Evolutionary conservation across 2,329 filamentous ascomycete genomes (phyloP).

Genomic region (Penicillium concentricum): DNA sequence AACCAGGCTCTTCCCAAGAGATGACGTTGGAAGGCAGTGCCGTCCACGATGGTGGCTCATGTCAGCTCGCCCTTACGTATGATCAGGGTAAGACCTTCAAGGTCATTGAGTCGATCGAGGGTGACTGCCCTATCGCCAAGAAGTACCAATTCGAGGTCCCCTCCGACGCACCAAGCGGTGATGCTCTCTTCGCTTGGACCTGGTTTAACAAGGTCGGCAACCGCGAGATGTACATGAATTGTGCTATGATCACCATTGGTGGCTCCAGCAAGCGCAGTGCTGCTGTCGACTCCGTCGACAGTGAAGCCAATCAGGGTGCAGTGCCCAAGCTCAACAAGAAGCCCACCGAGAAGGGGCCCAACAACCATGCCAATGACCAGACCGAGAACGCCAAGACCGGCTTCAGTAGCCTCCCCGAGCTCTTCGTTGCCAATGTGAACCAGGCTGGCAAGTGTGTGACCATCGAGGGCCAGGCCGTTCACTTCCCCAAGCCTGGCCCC

Average conservation of each 20-base stretch:
- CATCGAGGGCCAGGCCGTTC: conserved; percentile 56
- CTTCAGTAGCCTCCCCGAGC: conserved; percentile 60
- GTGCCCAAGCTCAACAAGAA: conserved; percentile 2
- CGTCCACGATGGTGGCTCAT: conserved; percentile 68
- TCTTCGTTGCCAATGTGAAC: conserved; percentile 70
- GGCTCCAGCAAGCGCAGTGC: conserved; percentile 13
- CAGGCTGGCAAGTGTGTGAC: conserved; percentile 57
- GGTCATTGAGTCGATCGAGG: conserved; percentile 64
- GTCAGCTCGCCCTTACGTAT: conserved; percentile 73
- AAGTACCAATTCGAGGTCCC: conserved; percentile 68
- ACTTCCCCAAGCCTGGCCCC: conserved; percentile 65
- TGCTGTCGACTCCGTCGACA: neutral
- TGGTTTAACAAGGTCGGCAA: conserved; percentile 77
- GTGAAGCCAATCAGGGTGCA: neutral
- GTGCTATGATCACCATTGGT: conserved; percentile 65
- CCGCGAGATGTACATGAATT: conserved; percentile 87
- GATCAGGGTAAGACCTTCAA: conserved; percentile 69
- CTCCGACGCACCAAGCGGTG: conserved; percentile 56
- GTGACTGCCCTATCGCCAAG: conserved; percentile 53
- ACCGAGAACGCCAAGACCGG: conserved; percentile 15
- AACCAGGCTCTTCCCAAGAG: conserved; percentile 61
- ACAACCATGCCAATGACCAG: conserved; percentile 7
- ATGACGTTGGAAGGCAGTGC: conserved; percentile 64
- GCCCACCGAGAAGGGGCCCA: neutral
- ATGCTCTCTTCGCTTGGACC: conserved; percentile 71